Conservation (phyloP, 306 rosid species). For the Ochetophila trinervis region DNA sequence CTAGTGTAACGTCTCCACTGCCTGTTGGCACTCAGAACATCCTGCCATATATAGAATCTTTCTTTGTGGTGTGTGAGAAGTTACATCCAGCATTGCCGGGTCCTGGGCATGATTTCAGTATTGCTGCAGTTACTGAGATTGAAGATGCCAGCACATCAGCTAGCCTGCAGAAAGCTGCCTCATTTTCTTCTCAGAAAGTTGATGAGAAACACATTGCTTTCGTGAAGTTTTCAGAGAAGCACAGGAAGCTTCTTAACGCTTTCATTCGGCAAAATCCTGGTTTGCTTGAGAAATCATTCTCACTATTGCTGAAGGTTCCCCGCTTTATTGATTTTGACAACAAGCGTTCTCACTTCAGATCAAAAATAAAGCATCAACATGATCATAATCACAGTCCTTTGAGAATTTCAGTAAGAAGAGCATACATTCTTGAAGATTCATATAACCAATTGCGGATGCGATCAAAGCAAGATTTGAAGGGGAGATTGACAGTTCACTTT, state of each 20-base stretch:
- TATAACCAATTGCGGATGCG: constrained; percentile 96
- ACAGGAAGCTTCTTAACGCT: constrained; percentile 86
- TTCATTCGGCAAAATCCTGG: constrained; percentile 95
- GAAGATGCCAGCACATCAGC: constrained; percentile 67
- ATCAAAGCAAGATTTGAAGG: constrained; percentile 77
- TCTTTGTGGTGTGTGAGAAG: constrained; percentile 94
- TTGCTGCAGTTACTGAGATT: constrained; percentile 62
- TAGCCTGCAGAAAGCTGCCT: constrained; percentile 47
- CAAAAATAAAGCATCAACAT: constrained; percentile 91
- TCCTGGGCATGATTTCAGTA: constrained; percentile 53
- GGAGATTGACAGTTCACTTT: constrained; percentile 93
- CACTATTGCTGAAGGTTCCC: constrained; percentile 88
- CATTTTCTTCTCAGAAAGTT: constrained; percentile 47
- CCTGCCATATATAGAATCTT: constrained; percentile 88
- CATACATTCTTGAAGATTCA: constrained; percentile 92
- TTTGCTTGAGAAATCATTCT: constrained; percentile 87
- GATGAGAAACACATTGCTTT: constrained; percentile 83
- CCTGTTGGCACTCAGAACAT: constrained; percentile 94
- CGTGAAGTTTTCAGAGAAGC: constrained; percentile 91
- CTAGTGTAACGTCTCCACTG: constrained; percentile 68
- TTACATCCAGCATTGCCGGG: constrained; percentile 77
- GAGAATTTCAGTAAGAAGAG: constrained; percentile 92
- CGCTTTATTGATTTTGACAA: constrained; percentile 92
- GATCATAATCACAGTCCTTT: constrained; percentile 91
- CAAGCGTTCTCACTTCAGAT: constrained; percentile 91